Evolutionary conservation across 2,329 filamentous ascomycete genomes (phyloP), one percentile per base, ranked within the genome.

Genomic region (Phaeophleospora eucalypticola): DNA sequence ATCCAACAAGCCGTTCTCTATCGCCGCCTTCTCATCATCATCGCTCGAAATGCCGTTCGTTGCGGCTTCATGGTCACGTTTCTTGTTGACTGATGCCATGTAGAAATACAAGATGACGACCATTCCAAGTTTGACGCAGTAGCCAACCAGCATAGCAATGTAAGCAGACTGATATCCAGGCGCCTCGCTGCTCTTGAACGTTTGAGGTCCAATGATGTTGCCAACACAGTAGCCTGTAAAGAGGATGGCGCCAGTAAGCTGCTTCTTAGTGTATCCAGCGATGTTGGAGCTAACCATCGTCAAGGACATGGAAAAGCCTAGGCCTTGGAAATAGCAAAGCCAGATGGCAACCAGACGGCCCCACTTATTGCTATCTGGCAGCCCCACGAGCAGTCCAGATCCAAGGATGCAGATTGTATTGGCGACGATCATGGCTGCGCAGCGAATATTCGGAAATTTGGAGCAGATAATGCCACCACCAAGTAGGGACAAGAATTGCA

Each of bases 81-180:
- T 72, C 61, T 76, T 77, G 60, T 81, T 82, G 12, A 70, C 70
- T 2, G 64, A 58, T 55, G 67, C 77, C 78, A 81, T 81, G 53
- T 80, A 81, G 1, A 74, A 51, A 49, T 78, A 80, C 2, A 82
- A 57, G 0, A 76, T 64, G 0, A 74, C 55, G 0, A 81, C 75
- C 50, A 72, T 68, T 2, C 65, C 44, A 0, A 79, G 62, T 61
- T 81, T 80, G 8, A 80, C 67, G 2, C 67, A 65, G 52, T 81
- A 81, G 0, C 77, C 78, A 35, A 77, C 70, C 17, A 81, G 64
- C 69, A 81, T 81, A n/a, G 75, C 76, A 33, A 75, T 66, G 49
- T 76, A 75, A 2, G 73, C 73, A 12, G 66, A 71, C 7, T 72
- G 71, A 58, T 79, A 79, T 2, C 69, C 63, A 1, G 75, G 75